Evolutionary conservation across 2,329 filamentous ascomycete genomes (phyloP).

Genomic region (Xylariaceae sp.): DNA sequence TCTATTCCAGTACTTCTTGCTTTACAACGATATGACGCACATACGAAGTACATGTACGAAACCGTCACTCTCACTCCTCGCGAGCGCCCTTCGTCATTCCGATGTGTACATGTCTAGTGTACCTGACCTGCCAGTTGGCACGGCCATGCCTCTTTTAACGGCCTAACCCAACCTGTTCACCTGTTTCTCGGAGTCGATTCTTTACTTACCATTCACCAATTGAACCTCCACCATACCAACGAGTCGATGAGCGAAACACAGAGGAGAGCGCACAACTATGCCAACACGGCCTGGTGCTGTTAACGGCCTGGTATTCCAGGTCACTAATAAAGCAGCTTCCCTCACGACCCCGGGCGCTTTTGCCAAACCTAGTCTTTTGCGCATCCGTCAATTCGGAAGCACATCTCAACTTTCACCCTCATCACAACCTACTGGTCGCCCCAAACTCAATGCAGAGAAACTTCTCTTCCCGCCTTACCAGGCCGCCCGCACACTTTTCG

Average conservation of each 20-base stretch:
- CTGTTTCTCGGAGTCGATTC: neutral
- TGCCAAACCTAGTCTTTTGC: conserved; percentile 5
- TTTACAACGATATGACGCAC: neutral
- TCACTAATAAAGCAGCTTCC: conserved; percentile 16
- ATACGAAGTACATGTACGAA: neutral
- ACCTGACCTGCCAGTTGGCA: neutral
- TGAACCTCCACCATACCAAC: neutral
- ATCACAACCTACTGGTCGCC: conserved; percentile 1
- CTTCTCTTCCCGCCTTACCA: conserved; percentile 23
- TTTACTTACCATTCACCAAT: neutral
- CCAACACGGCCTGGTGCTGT: conserved; percentile 23
- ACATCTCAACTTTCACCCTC: conserved; percentile 13
- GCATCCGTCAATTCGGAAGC: conserved; percentile 20
- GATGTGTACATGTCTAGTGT: neutral
- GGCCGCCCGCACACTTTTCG: conserved; percentile 42
- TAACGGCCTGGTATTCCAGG: conserved; percentile 20
- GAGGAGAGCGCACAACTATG: conserved; percentile 18
- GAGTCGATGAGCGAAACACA: neutral
- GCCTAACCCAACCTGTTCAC: neutral
- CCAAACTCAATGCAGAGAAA: conserved; percentile 14
- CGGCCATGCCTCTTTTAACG: neutral
- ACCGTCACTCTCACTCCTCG: no score
- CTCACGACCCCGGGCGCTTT: conserved; percentile 10
- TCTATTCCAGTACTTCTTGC: neutral
- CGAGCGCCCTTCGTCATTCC: no score